phyloP scores from a whole-genome alignment of 2,329 filamentous ascomycete species.

The Emericellopsis atlantica region DNA sequence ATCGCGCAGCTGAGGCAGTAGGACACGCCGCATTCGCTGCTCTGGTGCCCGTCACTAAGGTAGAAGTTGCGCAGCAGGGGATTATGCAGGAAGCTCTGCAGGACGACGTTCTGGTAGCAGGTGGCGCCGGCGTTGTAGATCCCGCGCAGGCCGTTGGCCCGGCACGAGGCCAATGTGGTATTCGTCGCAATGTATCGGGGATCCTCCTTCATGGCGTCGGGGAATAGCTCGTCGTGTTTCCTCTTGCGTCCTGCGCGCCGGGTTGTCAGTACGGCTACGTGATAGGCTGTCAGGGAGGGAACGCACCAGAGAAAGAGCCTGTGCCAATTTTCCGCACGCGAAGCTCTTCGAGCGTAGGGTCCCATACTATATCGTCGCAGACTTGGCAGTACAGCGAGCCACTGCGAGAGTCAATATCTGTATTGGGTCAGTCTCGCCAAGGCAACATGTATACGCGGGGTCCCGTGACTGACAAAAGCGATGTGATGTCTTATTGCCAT shows the following conservation, averaged over 20 bases:
- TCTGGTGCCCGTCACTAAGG: conserved; percentile 78
- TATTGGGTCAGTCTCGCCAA: conserved; percentile 8
- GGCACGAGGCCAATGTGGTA: conserved; percentile 68
- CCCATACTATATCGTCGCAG: conserved; percentile 74
- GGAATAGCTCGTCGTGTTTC: conserved; percentile 60
- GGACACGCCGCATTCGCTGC: conserved; percentile 52
- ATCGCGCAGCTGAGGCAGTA: conserved; percentile 59
- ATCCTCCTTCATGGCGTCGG: conserved; percentile 55
- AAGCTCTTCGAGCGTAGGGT: conserved; percentile 66
- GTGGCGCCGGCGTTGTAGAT: conserved; percentile 98
- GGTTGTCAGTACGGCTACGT: conserved; percentile 1
- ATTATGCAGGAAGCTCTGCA: conserved; percentile 90
- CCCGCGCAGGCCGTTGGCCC: conserved; percentile 76
- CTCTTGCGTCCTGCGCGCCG: conserved; percentile 49
- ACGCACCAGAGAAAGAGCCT: conserved; percentile 47
- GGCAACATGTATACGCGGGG: background rate
- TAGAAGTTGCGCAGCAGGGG: conserved; percentile 86
- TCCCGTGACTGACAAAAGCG: conserved; percentile 50
- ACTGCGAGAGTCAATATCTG: conserved; percentile 66
- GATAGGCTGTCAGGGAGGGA: too few relatives aligned
- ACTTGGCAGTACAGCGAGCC: conserved; percentile 70
- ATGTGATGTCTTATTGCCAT: conserved; percentile 58
- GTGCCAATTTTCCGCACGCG: conserved; percentile 58
- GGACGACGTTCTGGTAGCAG: conserved; percentile 93
- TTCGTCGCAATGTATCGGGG: conserved; percentile 67